Base-by-base conservation (phyloP, 371 early-diverging fungal genomes). In the Blyttiomyces sp. region DNA sequence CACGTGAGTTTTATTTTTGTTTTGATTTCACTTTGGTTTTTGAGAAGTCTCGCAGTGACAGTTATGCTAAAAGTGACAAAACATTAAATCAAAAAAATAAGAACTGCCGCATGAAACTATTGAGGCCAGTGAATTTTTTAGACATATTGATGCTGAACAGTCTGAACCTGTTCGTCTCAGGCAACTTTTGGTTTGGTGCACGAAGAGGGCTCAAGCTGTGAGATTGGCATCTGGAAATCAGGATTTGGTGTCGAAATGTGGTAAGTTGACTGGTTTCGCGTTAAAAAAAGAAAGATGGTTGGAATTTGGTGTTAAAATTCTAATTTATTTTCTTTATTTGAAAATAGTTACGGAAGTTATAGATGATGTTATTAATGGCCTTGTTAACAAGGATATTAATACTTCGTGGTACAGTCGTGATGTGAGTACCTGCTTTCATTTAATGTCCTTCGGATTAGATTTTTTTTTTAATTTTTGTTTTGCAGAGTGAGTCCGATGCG, bases 101-200 rank as follows among this genome's bases (percentile, higher is more conserved):
- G 88, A 82, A 2, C 57, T 74, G 19, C 88, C 88, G 0, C 89
- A 87, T 68, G 76, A 73, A 4, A 72, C 74, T 0, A 76, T 88
- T 28, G 64, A 70, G 19, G 50, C 84, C 2, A 57, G 56, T 0
- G 75, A 76, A 39, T 86, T 81, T 56, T 85, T 82, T 68, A 69
- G 82, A n/a, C 87, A 84, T 59, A 82, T 88, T 19, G 84, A 85
- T 61, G 80, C 84, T 2, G 87, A 88, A 4, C 69, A 76, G 35
- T 77, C 85, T 1, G 86, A 86, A 31, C 87, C 87, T 23, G 57
- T 86, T 0, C 80, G 87, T 2, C 82, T 88, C 76, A 74, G 84
- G 3, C 88, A 87, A 62, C 74, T 88, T 27, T 68, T 88, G 28
- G 63, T 83, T 19, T 88, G 89, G 89, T 83, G 85, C 49, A 73